A percentile compares a stretch with the other conserved stretches of the same genome.
Conservation (phyloP, 1,284 basidiomycete species). For the Boletus hoseneyae region DNA sequence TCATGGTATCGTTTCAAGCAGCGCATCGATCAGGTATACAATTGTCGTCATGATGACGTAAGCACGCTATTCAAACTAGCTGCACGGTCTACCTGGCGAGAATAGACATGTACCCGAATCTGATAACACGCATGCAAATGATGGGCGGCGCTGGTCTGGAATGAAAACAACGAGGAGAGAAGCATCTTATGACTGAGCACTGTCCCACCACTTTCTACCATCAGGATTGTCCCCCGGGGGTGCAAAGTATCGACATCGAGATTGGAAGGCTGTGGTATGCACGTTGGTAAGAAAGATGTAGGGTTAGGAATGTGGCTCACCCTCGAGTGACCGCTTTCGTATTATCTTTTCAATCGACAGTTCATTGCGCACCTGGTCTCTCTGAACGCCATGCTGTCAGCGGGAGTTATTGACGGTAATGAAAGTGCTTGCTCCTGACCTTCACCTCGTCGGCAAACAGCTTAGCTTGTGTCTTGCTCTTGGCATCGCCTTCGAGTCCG, state of each 20-base stretch:
- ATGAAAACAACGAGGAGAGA: slow-evolving; percentile 33
- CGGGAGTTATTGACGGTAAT: slow-evolving; percentile 30
- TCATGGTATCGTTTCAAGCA: slow-evolving; percentile 20
- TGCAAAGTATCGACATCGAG: slow-evolving; percentile 79
- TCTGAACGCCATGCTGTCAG: slow-evolving; percentile 43
- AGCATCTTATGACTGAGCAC: slow-evolving; percentile 35
- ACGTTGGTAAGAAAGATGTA: slow-evolving; percentile 17
- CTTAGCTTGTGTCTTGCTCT: slow-evolving; percentile 51
- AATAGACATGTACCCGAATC: slow-evolving; percentile 12
- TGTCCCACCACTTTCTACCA: slow-evolving; percentile 70
- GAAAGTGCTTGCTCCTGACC: slow-evolving; percentile 42
- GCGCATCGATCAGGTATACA: slow-evolving; percentile 4
- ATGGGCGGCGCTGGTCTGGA: slow-evolving; percentile 14
- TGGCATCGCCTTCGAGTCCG: slow-evolving; percentile 42
- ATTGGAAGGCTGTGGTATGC: slow-evolving; percentile 63
- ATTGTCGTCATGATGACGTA: slow-evolving; percentile 32
- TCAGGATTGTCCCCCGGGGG: slow-evolving; percentile 63
- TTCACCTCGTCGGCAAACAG: slow-evolving; percentile 73
- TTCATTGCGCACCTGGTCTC: slow-evolving; percentile 79
- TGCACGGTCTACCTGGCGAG: too few relatives aligned
- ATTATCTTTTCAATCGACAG: slow-evolving; percentile 78
- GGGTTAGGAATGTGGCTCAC: slow-evolving; percentile 40
- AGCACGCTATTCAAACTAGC: slow-evolving; percentile 2
- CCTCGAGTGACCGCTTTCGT: slow-evolving; percentile 73
- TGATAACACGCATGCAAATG: slow-evolving; percentile 14